Evolutionary conservation across 805 yeast species (phyloP), one percentile per base, ranked within the genome.

Genomic region (Starmera amethionina): DNA sequence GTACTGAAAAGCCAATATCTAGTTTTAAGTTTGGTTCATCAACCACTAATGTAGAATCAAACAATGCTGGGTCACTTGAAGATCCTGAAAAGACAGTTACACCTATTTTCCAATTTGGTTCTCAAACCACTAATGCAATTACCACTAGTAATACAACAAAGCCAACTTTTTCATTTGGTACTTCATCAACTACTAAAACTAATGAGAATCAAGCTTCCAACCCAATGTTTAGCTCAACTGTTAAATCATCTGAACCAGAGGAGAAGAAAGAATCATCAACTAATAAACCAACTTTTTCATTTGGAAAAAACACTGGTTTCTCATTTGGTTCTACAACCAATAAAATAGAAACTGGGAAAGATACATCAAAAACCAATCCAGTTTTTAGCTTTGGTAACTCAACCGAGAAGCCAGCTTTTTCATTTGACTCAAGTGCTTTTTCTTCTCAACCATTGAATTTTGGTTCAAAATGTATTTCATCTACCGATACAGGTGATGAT

Each of bases 401-500:
- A 22, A 22, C 4, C 7, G 14, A 49, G 3, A 39, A 47, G n/a
- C 58, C 63, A 27, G 44, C 63, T 2, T 56, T 55, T 29, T 61
- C 62, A 2, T 59, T 60, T 43, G 60, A 61, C n/a, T n/a, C n/a
- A n/a, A n/a, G n/a, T n/a, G n/a, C n/a, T n/a, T 51, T 52, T 37
- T 50, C 49, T 15, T 33, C 38, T 15, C 12, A 13, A 5, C 9
- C 38, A 58, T 22, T 22, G 5, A 22, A 5, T 22, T 6, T 22
- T 22, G 27, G 46, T n/a, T 34, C 50, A 13, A 39, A 40, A 7
- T 30, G 47, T 2, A 38, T 50, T 2, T 40, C 50, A 6, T 40
- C 50, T 6, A 37, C 52, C 5, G 46, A 44, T 11, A 47, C 42
- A 15, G 45, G 35, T 22, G 45, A 42, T 14, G 63, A 48, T 4